Conservation (phyloP, 371 early-diverging fungal genomes). For the Mucor plumbeus region DNA sequence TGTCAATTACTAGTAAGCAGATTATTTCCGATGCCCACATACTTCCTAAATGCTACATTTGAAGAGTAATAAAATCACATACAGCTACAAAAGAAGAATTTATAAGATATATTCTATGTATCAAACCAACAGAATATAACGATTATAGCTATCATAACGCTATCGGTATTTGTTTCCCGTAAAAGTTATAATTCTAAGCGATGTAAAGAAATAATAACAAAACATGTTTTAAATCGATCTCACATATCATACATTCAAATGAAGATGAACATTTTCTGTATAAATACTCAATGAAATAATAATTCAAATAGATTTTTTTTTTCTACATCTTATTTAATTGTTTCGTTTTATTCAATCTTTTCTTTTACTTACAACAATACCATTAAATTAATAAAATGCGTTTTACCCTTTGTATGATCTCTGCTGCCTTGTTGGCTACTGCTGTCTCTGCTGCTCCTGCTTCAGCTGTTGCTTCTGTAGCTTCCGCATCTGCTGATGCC, state of each 20-base stretch:
- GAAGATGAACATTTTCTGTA: slow-evolving; percentile 5
- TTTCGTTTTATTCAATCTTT: not conserved
- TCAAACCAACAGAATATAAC: not conserved
- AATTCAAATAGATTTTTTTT: not conserved
- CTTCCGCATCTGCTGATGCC: slow-evolving; percentile 15
- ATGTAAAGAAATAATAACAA: slow-evolving; percentile 5
- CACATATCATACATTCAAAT: not conserved
- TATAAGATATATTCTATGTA: not conserved
- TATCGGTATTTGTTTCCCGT: not conserved
- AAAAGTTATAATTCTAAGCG: not conserved
- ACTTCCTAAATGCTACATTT: not conserved
- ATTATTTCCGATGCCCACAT: not conserved
- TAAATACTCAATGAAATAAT: not conserved
- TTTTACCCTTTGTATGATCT: slow-evolving; percentile 42
- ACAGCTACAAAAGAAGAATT: not conserved
- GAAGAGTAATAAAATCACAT: not conserved
- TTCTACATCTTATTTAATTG: slow-evolving; percentile 3
- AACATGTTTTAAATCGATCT: slow-evolving; percentile 9
- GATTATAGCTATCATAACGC: not conserved
- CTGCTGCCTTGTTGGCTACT: slow-evolving; percentile 39
- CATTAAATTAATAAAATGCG: slow-evolving; percentile 29
- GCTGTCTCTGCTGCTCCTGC: slow-evolving; percentile 32
- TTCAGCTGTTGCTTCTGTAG: slow-evolving; percentile 5
- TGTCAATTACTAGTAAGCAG: not conserved
- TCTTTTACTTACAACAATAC: not conserved